Conservation (phyloP, 495 filamentous ascomycete species). For the Hypomontagnella monticulosa region DNA sequence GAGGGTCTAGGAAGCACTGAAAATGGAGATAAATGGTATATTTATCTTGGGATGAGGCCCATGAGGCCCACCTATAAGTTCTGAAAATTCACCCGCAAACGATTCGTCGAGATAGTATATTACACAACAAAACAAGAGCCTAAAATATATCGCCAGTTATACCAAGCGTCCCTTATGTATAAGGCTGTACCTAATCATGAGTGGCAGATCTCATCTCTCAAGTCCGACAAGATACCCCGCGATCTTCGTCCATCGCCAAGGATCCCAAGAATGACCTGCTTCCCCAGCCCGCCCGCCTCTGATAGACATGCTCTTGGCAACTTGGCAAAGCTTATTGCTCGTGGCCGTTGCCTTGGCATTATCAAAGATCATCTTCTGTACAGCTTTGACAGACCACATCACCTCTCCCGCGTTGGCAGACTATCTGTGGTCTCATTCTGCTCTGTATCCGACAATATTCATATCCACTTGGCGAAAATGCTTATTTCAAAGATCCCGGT, state of each 20-base stretch:
- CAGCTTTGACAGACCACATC: neutral
- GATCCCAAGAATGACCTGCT: slow-evolving; percentile 34
- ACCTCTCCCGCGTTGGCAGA: slow-evolving; percentile 9
- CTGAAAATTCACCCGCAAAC: neutral
- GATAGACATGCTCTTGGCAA: slow-evolving; percentile 23
- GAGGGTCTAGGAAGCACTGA: neutral
- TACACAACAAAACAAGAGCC: neutral
- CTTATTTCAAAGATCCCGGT: slow-evolving; percentile 11
- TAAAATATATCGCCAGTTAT: no score
- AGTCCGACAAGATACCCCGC: slow-evolving; percentile 34
- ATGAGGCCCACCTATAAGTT: neutral
- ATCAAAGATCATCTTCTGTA: slow-evolving; percentile 34
- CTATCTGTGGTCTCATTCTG: slow-evolving; percentile 10
- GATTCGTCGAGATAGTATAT: neutral
- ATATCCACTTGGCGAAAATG: slow-evolving; percentile 20
- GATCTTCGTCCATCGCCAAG: slow-evolving; percentile 34
- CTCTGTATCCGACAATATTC: slow-evolving; percentile 3
- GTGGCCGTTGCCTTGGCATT: slow-evolving; percentile 43
- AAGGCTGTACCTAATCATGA: neutral
- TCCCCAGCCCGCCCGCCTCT: slow-evolving; percentile 26
- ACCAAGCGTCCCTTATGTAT: neutral
- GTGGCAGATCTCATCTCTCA: slow-evolving; percentile 9
- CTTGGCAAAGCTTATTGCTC: slow-evolving; percentile 52
- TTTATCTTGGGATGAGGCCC: no score
- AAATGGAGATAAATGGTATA: neutral